Conservation (phyloP, 164 flowering plant genomes). For the Macadamia tetraphylla region DNA sequence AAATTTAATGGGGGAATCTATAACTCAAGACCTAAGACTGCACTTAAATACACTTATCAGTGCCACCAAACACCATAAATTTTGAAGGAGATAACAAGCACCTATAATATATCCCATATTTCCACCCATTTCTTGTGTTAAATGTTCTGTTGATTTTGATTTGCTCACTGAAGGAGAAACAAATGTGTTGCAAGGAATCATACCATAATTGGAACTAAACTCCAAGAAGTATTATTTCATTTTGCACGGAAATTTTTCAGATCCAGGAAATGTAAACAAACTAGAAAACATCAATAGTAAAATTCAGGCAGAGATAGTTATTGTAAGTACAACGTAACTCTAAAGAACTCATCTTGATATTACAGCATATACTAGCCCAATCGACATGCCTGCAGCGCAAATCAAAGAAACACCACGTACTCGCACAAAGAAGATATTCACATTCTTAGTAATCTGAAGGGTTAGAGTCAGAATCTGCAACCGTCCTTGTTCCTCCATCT, state of each 20-base stretch:
- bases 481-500: constrained; percentile 91
- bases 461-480: constrained; percentile 76
- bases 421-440: constrained; percentile 57
- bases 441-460: constrained; percentile 67
- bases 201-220: too few species aligned
- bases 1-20: constrained; percentile 29
- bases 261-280: too few species aligned
- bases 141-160: too few species aligned
- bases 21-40: too few species aligned
- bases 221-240: too few species aligned
- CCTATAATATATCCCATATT: background rate
- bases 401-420: constrained; percentile 42
- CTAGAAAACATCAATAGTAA: too few species aligned
- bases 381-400: constrained; percentile 44
- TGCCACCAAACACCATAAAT: constrained; percentile 10
- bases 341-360: constrained; percentile 25
- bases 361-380: constrained; percentile 35
- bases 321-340: background rate
- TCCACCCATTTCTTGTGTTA: background rate
- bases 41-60: too few species aligned
- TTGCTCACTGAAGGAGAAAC: too few species aligned
- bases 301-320: background rate
- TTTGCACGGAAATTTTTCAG: too few species aligned
- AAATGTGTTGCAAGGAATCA: too few species aligned
- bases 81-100: background rate